These are phyloP conservation scores for Malus hybrid DNA, from an alignment of 331 rosid genomes.

Conservation along the genomic window DNA sequence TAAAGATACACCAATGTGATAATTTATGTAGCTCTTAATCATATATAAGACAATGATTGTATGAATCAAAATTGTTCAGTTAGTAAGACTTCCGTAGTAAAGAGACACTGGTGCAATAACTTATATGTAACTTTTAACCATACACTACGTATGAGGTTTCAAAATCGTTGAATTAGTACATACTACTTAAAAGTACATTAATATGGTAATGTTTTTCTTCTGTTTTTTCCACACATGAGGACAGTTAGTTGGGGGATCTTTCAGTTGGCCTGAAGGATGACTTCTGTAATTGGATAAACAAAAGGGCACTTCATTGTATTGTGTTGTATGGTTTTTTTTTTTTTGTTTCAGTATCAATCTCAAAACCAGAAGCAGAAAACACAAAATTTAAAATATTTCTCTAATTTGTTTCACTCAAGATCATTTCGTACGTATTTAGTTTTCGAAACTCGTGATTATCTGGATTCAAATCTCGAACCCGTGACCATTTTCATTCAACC, in stretches of 20 bases:
- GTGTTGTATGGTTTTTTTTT: neutral
- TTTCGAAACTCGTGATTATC: slow-evolving; percentile 15
- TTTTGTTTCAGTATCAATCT: neutral
- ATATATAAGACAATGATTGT: neutral
- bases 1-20: too few relatives aligned
- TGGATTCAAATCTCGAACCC: slow-evolving; percentile 4
- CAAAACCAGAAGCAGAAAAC: neutral
- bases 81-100: too few relatives aligned
- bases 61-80: too few relatives aligned
- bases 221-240: neutral
- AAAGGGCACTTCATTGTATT: neutral
- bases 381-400: neutral
- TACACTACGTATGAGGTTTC: too few relatives aligned
- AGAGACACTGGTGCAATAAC: too few relatives aligned
- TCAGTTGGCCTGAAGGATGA: neutral
- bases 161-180: too few relatives aligned
- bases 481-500: slow-evolving; percentile 13
- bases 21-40: neutral
- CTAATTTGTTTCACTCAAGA: neutral
- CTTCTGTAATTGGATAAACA: neutral
- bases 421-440: neutral
- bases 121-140: too few relatives aligned
- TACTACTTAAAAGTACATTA: neutral
- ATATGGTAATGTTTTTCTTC: neutral
- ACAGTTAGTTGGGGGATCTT: neutral